Conservation (phyloP, 495 filamentous ascomycete genomes). For the Glonium stellatum region DNA sequence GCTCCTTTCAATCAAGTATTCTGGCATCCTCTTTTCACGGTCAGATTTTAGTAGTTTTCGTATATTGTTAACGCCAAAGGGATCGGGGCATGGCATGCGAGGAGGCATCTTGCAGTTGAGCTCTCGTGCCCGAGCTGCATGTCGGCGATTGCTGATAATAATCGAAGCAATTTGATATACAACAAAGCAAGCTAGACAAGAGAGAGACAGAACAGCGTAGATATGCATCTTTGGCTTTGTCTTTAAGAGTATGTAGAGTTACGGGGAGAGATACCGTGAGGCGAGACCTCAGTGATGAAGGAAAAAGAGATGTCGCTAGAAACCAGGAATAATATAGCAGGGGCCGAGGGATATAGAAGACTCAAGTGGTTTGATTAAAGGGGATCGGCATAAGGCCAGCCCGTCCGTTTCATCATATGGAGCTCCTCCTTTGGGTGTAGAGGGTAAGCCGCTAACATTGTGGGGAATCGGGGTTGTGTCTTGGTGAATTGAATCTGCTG, state of each 20-base stretch:
- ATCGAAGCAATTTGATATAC: slow-evolving; percentile 11
- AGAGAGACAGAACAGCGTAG: slow-evolving; percentile 9
- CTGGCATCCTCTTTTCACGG: slow-evolving; percentile 21
- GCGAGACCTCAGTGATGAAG: neutral
- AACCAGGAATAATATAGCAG: neutral
- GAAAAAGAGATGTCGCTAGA: neutral
- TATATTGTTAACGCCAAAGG: slow-evolving; percentile 24
- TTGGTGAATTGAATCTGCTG: no score
- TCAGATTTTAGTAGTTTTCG: slow-evolving; percentile 19
- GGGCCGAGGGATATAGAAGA: neutral
- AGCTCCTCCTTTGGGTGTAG: neutral
- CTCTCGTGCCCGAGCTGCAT: slow-evolving; percentile 17
- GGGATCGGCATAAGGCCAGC: no score
- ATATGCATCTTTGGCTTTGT: slow-evolving; percentile 8
- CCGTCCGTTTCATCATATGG: neutral
- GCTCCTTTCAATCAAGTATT: slow-evolving; percentile 17
- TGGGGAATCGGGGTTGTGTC: no score
- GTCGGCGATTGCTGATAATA: slow-evolving; percentile 7
- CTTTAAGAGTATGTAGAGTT: neutral
- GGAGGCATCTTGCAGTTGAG: slow-evolving; percentile 33
- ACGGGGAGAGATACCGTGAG: neutral
- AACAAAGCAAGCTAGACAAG: slow-evolving; percentile 3
- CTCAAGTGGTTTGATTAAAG: neutral
- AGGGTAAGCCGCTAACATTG: neutral
- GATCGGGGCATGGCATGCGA: slow-evolving; percentile 34